Percentiles rank a stretch among this genome's conserved stretches.
These are phyloP conservation scores for Juncus effusus DNA, from an alignment of 176 grass and related monocot species.

Conservation along the genomic window DNA sequence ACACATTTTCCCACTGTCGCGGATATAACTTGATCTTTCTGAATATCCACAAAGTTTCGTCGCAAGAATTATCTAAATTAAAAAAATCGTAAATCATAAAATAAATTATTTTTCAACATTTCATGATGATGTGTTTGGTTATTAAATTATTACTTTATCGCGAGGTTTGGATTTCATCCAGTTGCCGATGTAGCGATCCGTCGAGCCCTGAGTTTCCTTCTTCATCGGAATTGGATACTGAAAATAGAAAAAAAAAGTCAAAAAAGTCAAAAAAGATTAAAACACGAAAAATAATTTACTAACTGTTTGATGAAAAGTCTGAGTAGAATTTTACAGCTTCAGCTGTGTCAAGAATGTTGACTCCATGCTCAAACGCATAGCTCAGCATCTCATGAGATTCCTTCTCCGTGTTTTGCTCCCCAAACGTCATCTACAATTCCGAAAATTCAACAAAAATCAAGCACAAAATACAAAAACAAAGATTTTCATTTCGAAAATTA, in stretches of 20 bases:
- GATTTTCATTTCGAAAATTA: neutral
- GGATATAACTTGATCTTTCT: conserved; percentile 45
- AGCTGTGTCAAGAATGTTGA: conserved; percentile 41
- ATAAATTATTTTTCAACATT: no score
- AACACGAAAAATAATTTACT: no score
- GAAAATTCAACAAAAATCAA: neutral
- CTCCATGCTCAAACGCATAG: conserved; percentile 34
- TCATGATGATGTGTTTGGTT: no score
- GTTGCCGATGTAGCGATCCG: conserved; percentile 70
- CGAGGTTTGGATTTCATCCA: conserved; percentile 85
- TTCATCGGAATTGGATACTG: conserved; percentile 67
- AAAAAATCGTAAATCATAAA: no score
- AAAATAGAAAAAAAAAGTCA: conserved; percentile 8
- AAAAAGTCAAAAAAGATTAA: neutral
- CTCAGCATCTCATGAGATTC: conserved; percentile 42
- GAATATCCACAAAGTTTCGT: conserved; percentile 90
- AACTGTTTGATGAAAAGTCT: no score
- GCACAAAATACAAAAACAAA: no score
- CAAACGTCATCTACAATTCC: conserved; percentile 40
- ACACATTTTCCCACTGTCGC: conserved; percentile 47
- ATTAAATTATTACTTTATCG: conserved; percentile 50
- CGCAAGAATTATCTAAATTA: conserved; percentile 61
- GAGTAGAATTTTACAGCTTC: conserved; percentile 31
- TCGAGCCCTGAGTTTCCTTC: conserved; percentile 80
- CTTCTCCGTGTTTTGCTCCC: conserved; percentile 49